phyloP scores from a whole-genome alignment of 768 basidiomycete genomes.

The Suillus cothurnatus region DNA sequence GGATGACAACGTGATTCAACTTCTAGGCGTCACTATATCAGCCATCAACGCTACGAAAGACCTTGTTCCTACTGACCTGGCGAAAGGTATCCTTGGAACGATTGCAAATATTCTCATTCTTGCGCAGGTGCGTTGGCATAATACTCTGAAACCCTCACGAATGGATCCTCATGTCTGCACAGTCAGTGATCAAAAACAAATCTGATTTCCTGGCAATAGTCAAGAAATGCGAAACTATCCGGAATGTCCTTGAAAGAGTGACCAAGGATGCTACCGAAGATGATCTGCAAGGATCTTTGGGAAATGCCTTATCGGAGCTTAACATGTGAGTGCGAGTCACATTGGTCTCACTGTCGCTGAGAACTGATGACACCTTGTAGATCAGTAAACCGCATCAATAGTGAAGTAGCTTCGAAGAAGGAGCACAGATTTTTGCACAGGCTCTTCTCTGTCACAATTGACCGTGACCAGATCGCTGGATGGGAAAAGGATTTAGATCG shows the following conservation, averaged over 20 bases:
- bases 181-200: neutral
- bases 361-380: neutral
- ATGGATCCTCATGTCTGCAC: neutral
- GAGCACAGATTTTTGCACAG: neutral
- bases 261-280: neutral
- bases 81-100: neutral
- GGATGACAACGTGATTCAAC: neutral
- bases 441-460: neutral
- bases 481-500: constrained; percentile 4
- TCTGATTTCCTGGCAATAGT: neutral
- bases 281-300: neutral
- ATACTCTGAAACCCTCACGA: neutral
- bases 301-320: neutral
- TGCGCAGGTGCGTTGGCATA: neutral
- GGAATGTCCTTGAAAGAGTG: neutral
- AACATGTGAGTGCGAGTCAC: neutral
- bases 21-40: neutral
- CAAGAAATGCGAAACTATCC: neutral
- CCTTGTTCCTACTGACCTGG: neutral
- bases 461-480: neutral
- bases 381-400: neutral
- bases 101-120: neutral
- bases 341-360: neutral
- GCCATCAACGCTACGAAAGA: neutral
- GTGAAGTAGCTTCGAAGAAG: neutral